Conservation (phyloP, 1,284 basidiomycete genomes). For the Ganoderma resinaceum region DNA sequence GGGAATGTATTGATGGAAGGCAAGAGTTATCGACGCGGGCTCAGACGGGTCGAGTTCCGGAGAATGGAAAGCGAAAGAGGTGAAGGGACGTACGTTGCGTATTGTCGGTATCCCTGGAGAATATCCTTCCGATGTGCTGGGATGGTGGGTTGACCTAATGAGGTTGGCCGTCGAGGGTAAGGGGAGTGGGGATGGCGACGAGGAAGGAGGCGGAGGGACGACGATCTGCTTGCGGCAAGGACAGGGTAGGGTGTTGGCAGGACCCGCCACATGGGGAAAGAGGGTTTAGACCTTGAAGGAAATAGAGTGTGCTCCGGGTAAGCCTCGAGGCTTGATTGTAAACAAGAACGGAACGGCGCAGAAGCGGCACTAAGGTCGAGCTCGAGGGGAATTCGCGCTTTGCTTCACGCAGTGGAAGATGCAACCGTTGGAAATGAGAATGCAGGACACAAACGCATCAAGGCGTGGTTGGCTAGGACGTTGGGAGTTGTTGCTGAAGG, state of each 20-base stretch:
- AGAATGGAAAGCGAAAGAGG: background rate
- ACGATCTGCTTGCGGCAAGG: background rate
- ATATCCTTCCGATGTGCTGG: background rate
- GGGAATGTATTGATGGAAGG: background rate
- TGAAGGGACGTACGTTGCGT: background rate
- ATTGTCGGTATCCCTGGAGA: background rate
- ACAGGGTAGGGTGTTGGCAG: background rate
- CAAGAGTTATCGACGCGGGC: background rate
- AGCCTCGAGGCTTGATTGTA: background rate
- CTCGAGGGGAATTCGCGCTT: background rate
- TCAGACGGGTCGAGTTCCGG: background rate
- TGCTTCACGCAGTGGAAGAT: no score
- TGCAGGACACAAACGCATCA: background rate
- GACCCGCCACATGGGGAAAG: background rate
- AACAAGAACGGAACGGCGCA: background rate
- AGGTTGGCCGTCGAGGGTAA: background rate
- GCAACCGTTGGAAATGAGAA: background rate
- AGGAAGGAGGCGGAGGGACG: background rate
- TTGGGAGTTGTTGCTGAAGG: background rate
- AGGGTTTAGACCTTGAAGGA: background rate
- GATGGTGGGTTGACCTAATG: background rate
- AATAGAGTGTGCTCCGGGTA: background rate
- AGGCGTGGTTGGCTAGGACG: background rate
- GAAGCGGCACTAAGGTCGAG: background rate
- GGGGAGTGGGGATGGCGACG: background rate